Evolutionary conservation across 2,329 filamentous ascomycete species (phyloP).

Genomic region (Sporothrix dimorphospora): DNA sequence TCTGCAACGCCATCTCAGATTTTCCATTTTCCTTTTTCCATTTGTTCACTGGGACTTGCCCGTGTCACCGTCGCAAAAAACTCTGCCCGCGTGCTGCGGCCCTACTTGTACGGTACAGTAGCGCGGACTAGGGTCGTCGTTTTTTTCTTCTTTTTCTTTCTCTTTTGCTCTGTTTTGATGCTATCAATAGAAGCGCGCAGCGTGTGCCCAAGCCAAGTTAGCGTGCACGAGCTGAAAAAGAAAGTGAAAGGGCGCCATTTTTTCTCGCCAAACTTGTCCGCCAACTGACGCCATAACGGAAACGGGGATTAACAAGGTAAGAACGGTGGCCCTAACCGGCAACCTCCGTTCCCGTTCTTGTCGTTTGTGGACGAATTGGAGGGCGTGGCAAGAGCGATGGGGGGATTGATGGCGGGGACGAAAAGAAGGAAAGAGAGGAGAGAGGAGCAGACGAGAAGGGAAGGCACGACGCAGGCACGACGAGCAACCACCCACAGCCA

Average conservation of each 20-base stretch:
- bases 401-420: background rate
- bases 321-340: background rate
- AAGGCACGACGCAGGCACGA: slow-evolving; percentile 13
- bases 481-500: background rate
- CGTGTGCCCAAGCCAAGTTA: background rate
- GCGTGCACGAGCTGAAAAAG: slow-evolving; percentile 17
- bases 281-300: slow-evolving; percentile 14
- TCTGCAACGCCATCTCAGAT: background rate
- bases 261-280: background rate
- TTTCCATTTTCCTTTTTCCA: background rate
- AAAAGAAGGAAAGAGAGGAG: background rate
- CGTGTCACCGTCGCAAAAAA: too few species aligned
- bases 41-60: background rate
- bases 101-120: too few species aligned
- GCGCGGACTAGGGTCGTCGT: background rate
- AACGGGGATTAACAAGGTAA: background rate
- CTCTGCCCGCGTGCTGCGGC: background rate
- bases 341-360: background rate
- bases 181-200: slow-evolving; percentile 13
- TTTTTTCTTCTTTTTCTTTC: background rate
- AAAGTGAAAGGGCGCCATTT: slow-evolving; percentile 9
- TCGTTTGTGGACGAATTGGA: slow-evolving; percentile 11
- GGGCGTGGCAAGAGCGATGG: slow-evolving; percentile 16
- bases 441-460: background rate
- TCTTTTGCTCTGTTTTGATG: background rate